Evolutionary conservation across 108 stramenopile species (phyloP), one percentile per base, ranked within the genome.

Genomic region (Craspedostauros australis): DNA sequence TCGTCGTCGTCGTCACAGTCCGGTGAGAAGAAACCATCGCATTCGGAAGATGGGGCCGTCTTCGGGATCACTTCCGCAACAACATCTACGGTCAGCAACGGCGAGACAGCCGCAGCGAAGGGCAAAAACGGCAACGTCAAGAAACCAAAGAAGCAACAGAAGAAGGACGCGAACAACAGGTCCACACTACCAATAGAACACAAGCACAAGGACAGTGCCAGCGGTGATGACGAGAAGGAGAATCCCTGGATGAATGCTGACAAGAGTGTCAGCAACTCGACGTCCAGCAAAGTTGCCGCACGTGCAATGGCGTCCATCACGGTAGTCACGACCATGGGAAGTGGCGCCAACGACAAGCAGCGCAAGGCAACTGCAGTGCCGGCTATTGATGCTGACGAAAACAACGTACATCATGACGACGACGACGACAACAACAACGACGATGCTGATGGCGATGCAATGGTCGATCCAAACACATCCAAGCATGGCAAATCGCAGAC

Each of bases 171-270:
- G n/a, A n/a, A n/a, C n/a, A n/a, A n/a, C n/a, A n/a, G 41, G 19
- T 49, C 54, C 16, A 15, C 30, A 15, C 31, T 39, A 30, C 12
- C 30, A 37, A 49, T 30, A 20, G 40, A 33, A 12, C 30, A 32
- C 25, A 20, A 7, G n/a, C 5, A n/a, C n/a, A n/a, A n/a, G n/a
- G n/a, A n/a, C n/a, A n/a, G n/a, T n/a, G n/a, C 33, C 1, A 31
- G 19, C 32, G 28, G 21, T 7, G 34, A 51, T 52, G 50, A 39
- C 7, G 56, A 66, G 3, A 51, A 57, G n/a, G 40, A n/a, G 4
- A 66, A 66, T 58, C 65, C 65, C 30, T 66, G 65, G 65, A 39
- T 66, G 30, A n/a, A n/a, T n/a, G n/a, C n/a, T n/a, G n/a, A n/a
- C n/a, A n/a, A n/a, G 21, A 52, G 31, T 11, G 9, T 9, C 34